A percentile compares a stretch with the other conserved stretches of the same genome.
phyloP scores from a whole-genome alignment of 768 basidiomycete genomes.

The Mrakia frigida region DNA sequence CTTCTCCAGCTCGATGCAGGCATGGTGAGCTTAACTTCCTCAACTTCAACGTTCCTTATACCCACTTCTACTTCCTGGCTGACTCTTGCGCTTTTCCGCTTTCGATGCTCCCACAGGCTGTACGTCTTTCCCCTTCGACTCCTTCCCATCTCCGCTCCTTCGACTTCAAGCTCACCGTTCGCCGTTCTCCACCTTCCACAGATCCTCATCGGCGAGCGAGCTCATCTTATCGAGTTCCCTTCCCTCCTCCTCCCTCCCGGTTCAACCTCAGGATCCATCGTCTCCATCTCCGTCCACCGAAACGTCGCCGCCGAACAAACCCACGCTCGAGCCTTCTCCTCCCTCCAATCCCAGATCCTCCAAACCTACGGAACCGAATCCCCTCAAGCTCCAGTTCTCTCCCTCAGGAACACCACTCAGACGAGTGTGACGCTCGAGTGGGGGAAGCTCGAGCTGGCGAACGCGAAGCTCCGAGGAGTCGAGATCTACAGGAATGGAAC shows the following conservation, averaged over 20 bases:
- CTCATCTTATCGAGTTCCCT: slow-evolving; percentile 96
- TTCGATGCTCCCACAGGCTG: slow-evolving; percentile 55
- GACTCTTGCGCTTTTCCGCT: background rate
- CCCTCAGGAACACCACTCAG: slow-evolving; percentile 92
- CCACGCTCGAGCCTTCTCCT: slow-evolving; percentile 75
- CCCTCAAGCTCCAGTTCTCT: slow-evolving; percentile 68
- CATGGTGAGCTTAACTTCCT: background rate
- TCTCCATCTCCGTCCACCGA: slow-evolving; percentile 90
- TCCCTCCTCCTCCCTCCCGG: slow-evolving; percentile 90
- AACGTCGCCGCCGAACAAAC: slow-evolving; percentile 77
- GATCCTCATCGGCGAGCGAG: slow-evolving; percentile 89
- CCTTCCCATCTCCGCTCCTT: slow-evolving; percentile 13
- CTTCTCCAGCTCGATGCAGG: slow-evolving; percentile 22
- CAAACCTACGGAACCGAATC: slow-evolving; percentile 62
- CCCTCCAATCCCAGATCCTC: slow-evolving; percentile 73
- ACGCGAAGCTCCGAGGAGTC: slow-evolving; percentile 75
- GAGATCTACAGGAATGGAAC: slow-evolving; percentile 91
- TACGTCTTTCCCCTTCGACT: slow-evolving; percentile 44
- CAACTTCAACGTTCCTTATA: background rate
- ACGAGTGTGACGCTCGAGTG: slow-evolving; percentile 96
- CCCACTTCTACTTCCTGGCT: background rate
- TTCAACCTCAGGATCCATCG: slow-evolving; percentile 86
- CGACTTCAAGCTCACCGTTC: slow-evolving; percentile 27
- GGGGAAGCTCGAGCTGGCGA: slow-evolving; percentile 77
- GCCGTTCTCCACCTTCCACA: slow-evolving; percentile 39